Conservation (phyloP, 2,329 filamentous ascomycete species). For the Neofusicoccum sp. region DNA sequence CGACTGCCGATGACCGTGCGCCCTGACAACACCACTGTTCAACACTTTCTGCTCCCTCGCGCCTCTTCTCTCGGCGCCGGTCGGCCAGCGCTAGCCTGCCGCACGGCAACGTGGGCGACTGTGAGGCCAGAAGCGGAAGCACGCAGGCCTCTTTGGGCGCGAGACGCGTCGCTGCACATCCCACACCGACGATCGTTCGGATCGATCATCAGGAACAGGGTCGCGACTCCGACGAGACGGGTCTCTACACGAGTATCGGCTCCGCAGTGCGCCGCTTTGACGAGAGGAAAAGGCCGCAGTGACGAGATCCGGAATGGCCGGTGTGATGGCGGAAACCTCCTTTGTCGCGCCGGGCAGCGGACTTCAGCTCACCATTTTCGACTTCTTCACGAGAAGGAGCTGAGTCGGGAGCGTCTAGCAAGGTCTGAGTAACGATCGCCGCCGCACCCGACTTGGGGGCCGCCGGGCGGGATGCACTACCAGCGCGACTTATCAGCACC, state of each 20-base stretch:
- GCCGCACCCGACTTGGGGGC: background rate
- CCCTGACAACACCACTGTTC: background rate
- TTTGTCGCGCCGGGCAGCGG: background rate
- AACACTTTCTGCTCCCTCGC: background rate
- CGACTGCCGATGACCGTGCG: no score
- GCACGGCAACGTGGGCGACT: background rate
- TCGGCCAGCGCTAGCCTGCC: no score
- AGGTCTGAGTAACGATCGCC: background rate
- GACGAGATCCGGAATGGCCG: background rate
- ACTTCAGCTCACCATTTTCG: background rate
- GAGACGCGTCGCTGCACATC: constrained; percentile 1
- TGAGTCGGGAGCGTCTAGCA: background rate
- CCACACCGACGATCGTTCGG: constrained; percentile 2
- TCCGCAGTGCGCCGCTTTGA: no score
- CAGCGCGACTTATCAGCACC: background rate
- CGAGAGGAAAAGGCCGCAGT: background rate
- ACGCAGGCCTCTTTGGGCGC: background rate
- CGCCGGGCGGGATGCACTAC: background rate
- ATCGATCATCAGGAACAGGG: constrained; percentile 10
- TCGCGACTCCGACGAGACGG: background rate
- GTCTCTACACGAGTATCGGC: no score
- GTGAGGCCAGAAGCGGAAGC: background rate
- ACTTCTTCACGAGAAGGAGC: background rate
- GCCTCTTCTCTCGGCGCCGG: no score
- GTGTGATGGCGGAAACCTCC: no score